Evolutionary conservation across 2,329 filamentous ascomycete genomes (phyloP), one percentile per base, ranked within the genome.

Genomic region (Falciphora oryzae): DNA sequence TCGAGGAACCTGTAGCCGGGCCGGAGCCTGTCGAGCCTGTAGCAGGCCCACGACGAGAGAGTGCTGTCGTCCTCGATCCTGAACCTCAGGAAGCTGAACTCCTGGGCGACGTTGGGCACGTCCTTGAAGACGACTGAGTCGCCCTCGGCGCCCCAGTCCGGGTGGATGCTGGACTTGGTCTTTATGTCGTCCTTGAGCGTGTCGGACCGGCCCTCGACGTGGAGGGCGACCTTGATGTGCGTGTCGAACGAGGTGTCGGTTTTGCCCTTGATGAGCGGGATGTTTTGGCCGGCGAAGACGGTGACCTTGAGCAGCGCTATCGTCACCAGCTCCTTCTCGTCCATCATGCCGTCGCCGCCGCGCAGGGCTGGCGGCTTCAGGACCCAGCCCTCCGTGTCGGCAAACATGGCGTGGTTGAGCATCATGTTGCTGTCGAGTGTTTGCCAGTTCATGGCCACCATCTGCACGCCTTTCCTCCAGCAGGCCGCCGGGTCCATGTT

Each of bases 381-480:
- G 2, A 93, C 86, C 91, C 92, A 97, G 57, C 94, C 93, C 57
- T 85, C 80, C 62, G 91, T 89, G 13, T 87, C 91, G 50, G 92
- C 91, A 74, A 98, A 99, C 95, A 99, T 98, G 73, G 91, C 95
- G 71, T 96, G 90, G 73, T 98, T 98, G 73, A 99, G 85, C 81
- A 98, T 96, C 85, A 97, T 96, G 58, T 92, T 91, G 65, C 95
- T 87, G 73, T 98, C 94, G 69, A 93, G 90, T 3, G 90, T 94
- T 76, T 99, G 95, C 94, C 95, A 98, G 75, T 99, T 99, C 75
- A 98, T 84, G 25, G 95, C 94, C 6, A 92, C 93, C 94, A 99
- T 98, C 76, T 99, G 95, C 27, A 97, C 93, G 32, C 95, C 95
- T 63, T 91, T 88, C 62, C 93, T 88, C 95, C 95, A 99, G 74